These are phyloP conservation scores for Saturnispora serradocipensis DNA, from an alignment of 805 yeast genomes.

Conservation along the genomic window DNA sequence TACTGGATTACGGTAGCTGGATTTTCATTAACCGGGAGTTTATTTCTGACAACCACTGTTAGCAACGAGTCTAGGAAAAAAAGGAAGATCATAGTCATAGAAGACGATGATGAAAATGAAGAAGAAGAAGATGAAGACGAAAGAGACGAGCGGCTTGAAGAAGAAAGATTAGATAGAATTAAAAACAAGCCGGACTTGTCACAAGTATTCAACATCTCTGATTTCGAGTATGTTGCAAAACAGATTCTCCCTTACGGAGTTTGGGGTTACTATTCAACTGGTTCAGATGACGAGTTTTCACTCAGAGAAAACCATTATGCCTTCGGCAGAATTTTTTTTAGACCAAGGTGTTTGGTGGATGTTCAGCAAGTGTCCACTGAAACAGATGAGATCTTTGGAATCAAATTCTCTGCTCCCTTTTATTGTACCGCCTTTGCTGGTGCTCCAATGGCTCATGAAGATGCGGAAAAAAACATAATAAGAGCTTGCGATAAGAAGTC, in stretches of 20 bases:
- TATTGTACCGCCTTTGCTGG: constrained; percentile 87
- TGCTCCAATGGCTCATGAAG: constrained; percentile 80
- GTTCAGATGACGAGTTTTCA: constrained; percentile 85
- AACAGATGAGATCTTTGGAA: constrained; percentile 14
- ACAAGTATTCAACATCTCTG: constrained; percentile 65
- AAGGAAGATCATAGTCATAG: constrained; percentile 17
- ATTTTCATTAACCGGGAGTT: constrained; percentile 1
- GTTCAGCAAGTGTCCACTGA: constrained; percentile 30
- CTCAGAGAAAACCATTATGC: constrained; percentile 55
- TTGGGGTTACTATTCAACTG: constrained; percentile 87
- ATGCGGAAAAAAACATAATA: constrained; percentile 76
- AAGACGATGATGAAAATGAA: constrained; percentile 20
- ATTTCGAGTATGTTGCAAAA: constrained; percentile 81
- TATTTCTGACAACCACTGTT: constrained; percentile 1
- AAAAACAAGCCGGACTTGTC: constrained; percentile 55
- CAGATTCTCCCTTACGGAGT: constrained; percentile 63
- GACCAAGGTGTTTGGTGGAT: constrained; percentile 71
- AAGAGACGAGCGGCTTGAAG: constrained; percentile 28
- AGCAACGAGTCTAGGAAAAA: constrained; percentile 9
- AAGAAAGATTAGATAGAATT: constrained; percentile 29
- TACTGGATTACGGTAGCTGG: neutral
- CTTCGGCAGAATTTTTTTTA: constrained; percentile 74
- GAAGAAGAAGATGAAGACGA: constrained; percentile 21
- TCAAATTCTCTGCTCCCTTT: constrained; percentile 48
- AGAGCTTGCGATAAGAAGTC: constrained; percentile 59